A percentile compares a stretch with the other conserved stretches of the same genome.
Evolutionary conservation across 192 early-diverging fungal species (phyloP).

Genomic region (Phycomyces blakesleeanus): DNA sequence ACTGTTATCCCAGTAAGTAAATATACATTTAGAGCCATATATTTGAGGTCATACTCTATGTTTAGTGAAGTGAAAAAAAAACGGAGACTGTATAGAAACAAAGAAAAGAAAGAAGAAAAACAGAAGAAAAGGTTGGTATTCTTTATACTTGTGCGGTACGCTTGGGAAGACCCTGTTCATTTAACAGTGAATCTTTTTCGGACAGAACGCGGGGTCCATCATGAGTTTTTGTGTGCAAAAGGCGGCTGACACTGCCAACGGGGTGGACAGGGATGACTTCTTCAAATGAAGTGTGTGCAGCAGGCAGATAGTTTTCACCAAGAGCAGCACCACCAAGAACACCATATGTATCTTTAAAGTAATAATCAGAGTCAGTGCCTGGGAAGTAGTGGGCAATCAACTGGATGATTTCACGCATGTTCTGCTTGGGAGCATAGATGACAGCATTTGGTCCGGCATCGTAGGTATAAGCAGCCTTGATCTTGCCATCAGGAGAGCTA

Average conservation of each 20-base stretch:
- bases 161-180: slow-evolving; percentile 58
- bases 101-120: not conserved
- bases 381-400: slow-evolving; percentile 88
- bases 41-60: too few species aligned
- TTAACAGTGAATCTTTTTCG: slow-evolving; percentile 52
- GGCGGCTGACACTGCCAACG: slow-evolving; percentile 71
- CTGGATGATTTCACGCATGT: slow-evolving; percentile 83
- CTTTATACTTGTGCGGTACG: slow-evolving; percentile 14
- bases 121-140: too few species aligned
- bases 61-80: too few species aligned
- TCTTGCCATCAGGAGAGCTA: slow-evolving; percentile 36
- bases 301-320: slow-evolving; percentile 29
- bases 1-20: too few species aligned
- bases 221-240: slow-evolving; percentile 88
- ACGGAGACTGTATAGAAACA: too few species aligned
- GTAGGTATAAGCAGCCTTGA: slow-evolving; percentile 94
- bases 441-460: slow-evolving; percentile 99
- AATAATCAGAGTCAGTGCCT: slow-evolving; percentile 34
- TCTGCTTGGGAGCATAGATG: slow-evolving; percentile 78
- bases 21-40: too few species aligned
- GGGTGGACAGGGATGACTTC: slow-evolving; percentile 59
- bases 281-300: slow-evolving; percentile 46
- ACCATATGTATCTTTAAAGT: slow-evolving; percentile 55
- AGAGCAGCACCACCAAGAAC: slow-evolving; percentile 32
- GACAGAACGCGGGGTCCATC: slow-evolving; percentile 89